These are phyloP conservation scores for Paramecium sonneborni DNA, from an alignment of 73 alveolate genomes.

Conservation along the genomic window DNA sequence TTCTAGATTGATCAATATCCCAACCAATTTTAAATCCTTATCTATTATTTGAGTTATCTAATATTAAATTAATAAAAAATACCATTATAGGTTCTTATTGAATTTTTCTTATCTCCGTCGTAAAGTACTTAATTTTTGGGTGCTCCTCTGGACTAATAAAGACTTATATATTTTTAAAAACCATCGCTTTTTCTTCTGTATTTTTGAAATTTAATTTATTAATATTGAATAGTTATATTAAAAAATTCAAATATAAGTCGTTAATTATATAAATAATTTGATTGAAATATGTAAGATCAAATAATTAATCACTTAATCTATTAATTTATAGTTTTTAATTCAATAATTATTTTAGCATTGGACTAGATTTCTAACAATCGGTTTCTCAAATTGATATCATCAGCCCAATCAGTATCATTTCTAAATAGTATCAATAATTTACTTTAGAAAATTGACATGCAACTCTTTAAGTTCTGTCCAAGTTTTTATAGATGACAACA, in stretches of 20 bases:
- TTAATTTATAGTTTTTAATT: not conserved
- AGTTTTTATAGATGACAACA: not conserved
- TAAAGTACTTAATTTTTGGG: constrained; percentile 14
- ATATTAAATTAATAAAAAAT: not conserved
- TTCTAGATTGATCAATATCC: constrained; percentile 54
- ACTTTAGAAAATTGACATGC: constrained; percentile 3
- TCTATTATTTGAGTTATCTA: constrained; percentile 3
- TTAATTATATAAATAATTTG: not conserved
- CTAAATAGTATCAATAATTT: not conserved
- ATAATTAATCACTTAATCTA: not conserved
- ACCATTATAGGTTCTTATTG: constrained; percentile 44
- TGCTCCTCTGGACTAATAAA: constrained; percentile 57
- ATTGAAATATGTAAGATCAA: not conserved
- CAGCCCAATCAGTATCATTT: constrained; percentile 43
- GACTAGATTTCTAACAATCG: not conserved
- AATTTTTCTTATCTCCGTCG: constrained; percentile 34
- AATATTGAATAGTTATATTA: not conserved
- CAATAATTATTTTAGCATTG: not conserved
- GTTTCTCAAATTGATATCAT: not conserved
- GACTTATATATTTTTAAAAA: not conserved
- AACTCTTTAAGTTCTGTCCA: constrained; percentile 10
- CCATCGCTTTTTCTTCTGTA: constrained; percentile 19
- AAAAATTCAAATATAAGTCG: not conserved
- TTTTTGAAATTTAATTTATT: not conserved
- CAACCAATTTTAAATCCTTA: constrained; percentile 47